Percentiles rank a stretch among this genome's conserved stretches.
These are phyloP conservation scores for Aspergillus nidulans DNA, from an alignment of 495 filamentous ascomycete genomes.

Conservation along the genomic window DNA sequence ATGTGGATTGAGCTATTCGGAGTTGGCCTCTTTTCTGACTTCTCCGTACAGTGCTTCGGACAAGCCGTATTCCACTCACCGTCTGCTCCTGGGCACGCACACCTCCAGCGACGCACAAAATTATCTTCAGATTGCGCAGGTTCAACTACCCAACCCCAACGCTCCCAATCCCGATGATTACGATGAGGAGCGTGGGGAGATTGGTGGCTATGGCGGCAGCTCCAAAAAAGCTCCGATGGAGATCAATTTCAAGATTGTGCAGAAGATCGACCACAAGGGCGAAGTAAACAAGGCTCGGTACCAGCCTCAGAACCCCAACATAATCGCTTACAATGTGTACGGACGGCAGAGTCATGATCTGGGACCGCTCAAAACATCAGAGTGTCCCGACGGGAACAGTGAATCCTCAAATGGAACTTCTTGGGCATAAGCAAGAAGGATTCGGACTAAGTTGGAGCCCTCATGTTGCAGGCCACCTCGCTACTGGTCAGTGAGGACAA, in stretches of 20 bases:
- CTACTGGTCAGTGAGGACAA: conserved; percentile 85
- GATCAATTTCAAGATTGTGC: conserved; percentile 80
- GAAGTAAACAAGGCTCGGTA: conserved; percentile 99
- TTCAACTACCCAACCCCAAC: conserved; percentile 80
- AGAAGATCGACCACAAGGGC: conserved; percentile 93
- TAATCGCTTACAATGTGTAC: conserved; percentile 93
- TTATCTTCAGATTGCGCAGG: conserved; percentile 89
- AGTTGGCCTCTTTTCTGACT: conserved; percentile 10
- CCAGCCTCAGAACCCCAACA: conserved; percentile 94
- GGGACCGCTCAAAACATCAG: conserved; percentile 91
- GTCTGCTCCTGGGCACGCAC: conserved; percentile 90
- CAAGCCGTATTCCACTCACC: conserved; percentile 83
- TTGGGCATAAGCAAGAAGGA: conserved; percentile 87
- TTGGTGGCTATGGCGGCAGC: conserved; percentile 78
- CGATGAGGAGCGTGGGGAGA: conserved; percentile 85
- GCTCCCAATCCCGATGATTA: conserved; percentile 74
- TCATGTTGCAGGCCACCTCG: conserved; percentile 73
- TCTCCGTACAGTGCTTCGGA: conserved; percentile 56
- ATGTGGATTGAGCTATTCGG: conserved; percentile 19
- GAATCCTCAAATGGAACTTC: conserved; percentile 75
- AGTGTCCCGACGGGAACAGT: conserved; percentile 65
- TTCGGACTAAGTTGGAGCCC: conserved; percentile 94
- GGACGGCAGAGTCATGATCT: conserved; percentile 84
- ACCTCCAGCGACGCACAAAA: conserved; percentile 84
- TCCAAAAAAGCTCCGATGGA: conserved; percentile 63